Conservation (phyloP, 345 rosid genomes). For the Melastoma malabathricum region DNA sequence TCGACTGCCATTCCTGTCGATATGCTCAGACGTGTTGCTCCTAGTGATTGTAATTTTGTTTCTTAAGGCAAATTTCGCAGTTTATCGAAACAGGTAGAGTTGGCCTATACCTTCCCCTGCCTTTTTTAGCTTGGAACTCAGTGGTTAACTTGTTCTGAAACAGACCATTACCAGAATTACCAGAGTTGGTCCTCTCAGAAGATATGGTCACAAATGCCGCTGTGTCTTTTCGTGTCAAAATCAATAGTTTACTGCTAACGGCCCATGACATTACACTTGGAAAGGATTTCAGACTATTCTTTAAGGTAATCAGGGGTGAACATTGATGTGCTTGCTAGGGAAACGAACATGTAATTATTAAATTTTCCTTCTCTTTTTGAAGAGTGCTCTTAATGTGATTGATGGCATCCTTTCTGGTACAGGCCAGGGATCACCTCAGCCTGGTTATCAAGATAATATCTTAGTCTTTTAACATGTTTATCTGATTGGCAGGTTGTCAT, state of each 20-base stretch:
- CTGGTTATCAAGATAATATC: neutral
- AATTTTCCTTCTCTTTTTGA: too few relatives aligned
- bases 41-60: slow-evolving; percentile 41
- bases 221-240: slow-evolving; percentile 65
- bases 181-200: slow-evolving; percentile 72
- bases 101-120: neutral
- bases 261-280: slow-evolving; percentile 83
- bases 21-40: slow-evolving; percentile 72
- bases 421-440: neutral
- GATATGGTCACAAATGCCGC: slow-evolving; percentile 77
- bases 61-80: slow-evolving; percentile 44
- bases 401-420: too few relatives aligned
- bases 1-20: slow-evolving; percentile 63
- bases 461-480: neutral
- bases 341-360: too few relatives aligned
- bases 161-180: slow-evolving; percentile 42
- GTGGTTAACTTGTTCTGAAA: neutral
- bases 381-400: too few relatives aligned
- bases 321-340: too few relatives aligned
- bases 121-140: neutral
- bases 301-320: slow-evolving; percentile 33
- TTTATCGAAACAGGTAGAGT: slow-evolving; percentile 40
- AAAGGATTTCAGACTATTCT: slow-evolving; percentile 66
- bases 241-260: slow-evolving; percentile 63
- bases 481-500: slow-evolving; percentile 57